Evolutionary conservation across 495 filamentous ascomycete genomes (phyloP).

Genomic region (Penicillium riverlandense): DNA sequence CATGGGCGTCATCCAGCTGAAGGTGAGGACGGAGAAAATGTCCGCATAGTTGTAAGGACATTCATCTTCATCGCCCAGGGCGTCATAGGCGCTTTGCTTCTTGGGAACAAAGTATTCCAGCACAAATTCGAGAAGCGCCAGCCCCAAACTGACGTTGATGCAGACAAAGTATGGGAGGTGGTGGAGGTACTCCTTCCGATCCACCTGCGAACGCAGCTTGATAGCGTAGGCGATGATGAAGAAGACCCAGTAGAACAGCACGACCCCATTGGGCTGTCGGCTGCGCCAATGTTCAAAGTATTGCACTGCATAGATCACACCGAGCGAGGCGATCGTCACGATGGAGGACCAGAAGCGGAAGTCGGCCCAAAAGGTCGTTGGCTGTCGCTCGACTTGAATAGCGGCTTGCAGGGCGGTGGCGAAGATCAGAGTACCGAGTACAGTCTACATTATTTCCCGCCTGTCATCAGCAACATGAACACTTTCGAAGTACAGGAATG

Average conservation of each 20-base stretch:
- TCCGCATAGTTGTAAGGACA: slow-evolving; percentile 93
- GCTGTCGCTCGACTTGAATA: slow-evolving; percentile 68
- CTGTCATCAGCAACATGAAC: too few species aligned
- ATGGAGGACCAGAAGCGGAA: slow-evolving; percentile 90
- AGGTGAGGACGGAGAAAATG: slow-evolving; percentile 88
- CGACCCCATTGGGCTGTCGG: slow-evolving; percentile 84
- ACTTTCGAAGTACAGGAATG: slow-evolving; percentile 2
- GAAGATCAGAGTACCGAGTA: slow-evolving; percentile 62
- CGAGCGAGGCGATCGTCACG: slow-evolving; percentile 66
- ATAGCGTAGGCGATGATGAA: slow-evolving; percentile 73
- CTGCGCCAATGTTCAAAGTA: slow-evolving; percentile 87
- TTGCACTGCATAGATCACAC: slow-evolving; percentile 78
- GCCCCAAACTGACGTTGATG: slow-evolving; percentile 66
- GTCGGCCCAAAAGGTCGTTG: slow-evolving; percentile 66
- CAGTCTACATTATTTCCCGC: slow-evolving; percentile 36
- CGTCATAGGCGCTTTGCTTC: slow-evolving; percentile 74
- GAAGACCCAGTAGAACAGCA: slow-evolving; percentile 94
- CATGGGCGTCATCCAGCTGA: slow-evolving; percentile 97
- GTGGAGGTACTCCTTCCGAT: slow-evolving; percentile 59
- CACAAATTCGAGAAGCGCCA: slow-evolving; percentile 67
- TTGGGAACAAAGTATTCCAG: slow-evolving; percentile 93
- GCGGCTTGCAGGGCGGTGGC: slow-evolving; percentile 64
- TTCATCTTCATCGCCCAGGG: slow-evolving; percentile 79
- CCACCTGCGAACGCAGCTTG: slow-evolving; percentile 82
- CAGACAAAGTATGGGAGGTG: slow-evolving; percentile 70